A percentile compares a stretch with the other conserved stretches of the same genome.
Conservation (phyloP, 805 yeast genomes). For the Metschnikowia noctiluminum region DNA sequence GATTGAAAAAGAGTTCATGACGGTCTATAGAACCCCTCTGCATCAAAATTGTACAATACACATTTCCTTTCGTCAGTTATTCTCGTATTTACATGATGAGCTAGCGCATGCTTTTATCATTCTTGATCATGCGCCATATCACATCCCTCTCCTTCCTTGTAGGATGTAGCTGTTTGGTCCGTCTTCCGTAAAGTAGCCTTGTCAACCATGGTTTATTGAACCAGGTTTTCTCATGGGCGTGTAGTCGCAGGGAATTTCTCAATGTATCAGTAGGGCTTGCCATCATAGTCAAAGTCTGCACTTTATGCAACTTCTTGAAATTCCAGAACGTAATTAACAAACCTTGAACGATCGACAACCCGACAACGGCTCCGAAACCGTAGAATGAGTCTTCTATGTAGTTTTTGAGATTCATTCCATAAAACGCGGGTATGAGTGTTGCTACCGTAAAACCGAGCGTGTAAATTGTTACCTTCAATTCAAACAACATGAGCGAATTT, state of each 20-base stretch:
- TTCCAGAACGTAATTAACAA: slow-evolving; percentile 51
- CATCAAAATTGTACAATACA: slow-evolving; percentile 9
- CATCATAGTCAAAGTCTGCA: slow-evolving; percentile 66
- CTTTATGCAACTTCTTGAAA: slow-evolving; percentile 54
- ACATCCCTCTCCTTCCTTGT: slow-evolving; percentile 36
- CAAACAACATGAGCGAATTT: slow-evolving; percentile 84
- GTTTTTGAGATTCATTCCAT: slow-evolving; percentile 82
- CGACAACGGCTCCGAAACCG: slow-evolving; percentile 62
- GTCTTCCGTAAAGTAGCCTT: slow-evolving; percentile 26
- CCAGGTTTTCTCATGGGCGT: slow-evolving; percentile 4
- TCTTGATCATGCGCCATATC: slow-evolving; percentile 44
- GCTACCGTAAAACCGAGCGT: slow-evolving; percentile 86
- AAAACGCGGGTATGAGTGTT: slow-evolving; percentile 80
- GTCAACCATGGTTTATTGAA: slow-evolving; percentile 13
- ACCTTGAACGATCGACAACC: slow-evolving; percentile 52
- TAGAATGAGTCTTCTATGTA: slow-evolving; percentile 64
- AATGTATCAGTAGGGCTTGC: slow-evolving; percentile 14
- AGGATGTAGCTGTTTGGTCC: slow-evolving; percentile 29
- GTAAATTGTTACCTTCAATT: slow-evolving; percentile 76
- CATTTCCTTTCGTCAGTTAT: not conserved
- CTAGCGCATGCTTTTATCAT: slow-evolving; percentile 22
- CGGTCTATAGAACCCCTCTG: slow-evolving; percentile 1
- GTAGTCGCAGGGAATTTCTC: slow-evolving; percentile 9
- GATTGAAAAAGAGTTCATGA: slow-evolving; percentile 1
- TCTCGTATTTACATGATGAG: not conserved